Conservation (phyloP, 2,329 filamentous ascomycete species). For the Cordyceps cateniannulata region DNA sequence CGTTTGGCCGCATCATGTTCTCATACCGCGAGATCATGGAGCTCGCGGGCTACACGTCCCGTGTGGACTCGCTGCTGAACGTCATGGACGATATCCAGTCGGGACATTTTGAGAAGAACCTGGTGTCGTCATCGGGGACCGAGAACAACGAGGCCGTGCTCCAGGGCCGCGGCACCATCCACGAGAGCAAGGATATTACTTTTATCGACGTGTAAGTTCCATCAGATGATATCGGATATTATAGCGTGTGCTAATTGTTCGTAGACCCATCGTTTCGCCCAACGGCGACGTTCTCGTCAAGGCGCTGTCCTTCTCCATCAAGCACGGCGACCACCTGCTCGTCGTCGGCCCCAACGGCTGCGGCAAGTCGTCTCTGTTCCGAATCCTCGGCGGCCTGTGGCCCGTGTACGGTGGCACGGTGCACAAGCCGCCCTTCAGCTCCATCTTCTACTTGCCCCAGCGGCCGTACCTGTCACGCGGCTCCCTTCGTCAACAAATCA, state of each 20-base stretch:
- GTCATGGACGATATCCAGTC: slow-evolving; percentile 91
- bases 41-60: slow-evolving; percentile 87
- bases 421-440: slow-evolving; percentile 80
- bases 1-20: slow-evolving; percentile 94
- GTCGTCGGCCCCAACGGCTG: slow-evolving; percentile 97
- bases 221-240: too few relatives aligned
- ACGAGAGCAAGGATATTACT: slow-evolving; percentile 76
- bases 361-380: slow-evolving; percentile 92
- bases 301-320: slow-evolving; percentile 79
- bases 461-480: slow-evolving; percentile 88
- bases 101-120: slow-evolving; percentile 91
- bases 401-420: slow-evolving; percentile 95
- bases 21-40: slow-evolving; percentile 97
- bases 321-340: slow-evolving; percentile 81
- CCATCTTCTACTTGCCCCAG: slow-evolving; percentile 98
- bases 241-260: neutral
- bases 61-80: slow-evolving; percentile 81
- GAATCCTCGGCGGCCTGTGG: slow-evolving; percentile 94
- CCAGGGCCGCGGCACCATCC: slow-evolving; percentile 70
- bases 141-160: slow-evolving; percentile 79
- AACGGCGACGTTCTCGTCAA: slow-evolving; percentile 90
- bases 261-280: slow-evolving; percentile 78
- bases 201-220: slow-evolving; percentile 68
- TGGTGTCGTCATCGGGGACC: slow-evolving; percentile 81
- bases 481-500: slow-evolving; percentile 91